Evolutionary conservation across 495 filamentous ascomycete genomes (phyloP).

Genomic region (Sporormia fimetaria): DNA sequence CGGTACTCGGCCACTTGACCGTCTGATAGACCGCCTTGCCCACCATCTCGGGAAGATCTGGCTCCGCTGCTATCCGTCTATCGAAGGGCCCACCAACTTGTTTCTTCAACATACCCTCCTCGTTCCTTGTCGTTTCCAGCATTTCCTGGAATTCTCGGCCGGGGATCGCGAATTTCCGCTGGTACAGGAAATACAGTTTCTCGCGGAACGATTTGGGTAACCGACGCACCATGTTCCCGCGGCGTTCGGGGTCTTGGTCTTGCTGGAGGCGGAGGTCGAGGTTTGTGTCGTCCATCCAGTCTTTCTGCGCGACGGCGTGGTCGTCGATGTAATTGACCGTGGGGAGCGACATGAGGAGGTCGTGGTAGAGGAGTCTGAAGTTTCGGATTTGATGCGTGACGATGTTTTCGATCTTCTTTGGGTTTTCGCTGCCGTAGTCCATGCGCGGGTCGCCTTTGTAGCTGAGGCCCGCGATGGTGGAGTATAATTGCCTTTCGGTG

Average conservation of each 20-base stretch:
- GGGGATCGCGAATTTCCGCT: conserved; percentile 78
- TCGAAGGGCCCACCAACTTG: conserved; percentile 77
- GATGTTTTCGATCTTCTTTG: conserved; percentile 87
- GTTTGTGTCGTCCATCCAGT: conserved; percentile 30
- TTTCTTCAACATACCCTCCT: conserved; percentile 57
- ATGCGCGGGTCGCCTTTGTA: conserved; percentile 94
- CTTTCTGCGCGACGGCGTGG: conserved; percentile 33
- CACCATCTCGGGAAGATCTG: conserved; percentile 54
- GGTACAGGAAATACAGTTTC: conserved; percentile 87
- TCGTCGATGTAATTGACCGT: conserved; percentile 73
- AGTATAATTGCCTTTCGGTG: conserved; percentile 78
- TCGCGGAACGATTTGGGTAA: conserved; percentile 78
- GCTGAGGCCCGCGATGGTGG: conserved; percentile 77
- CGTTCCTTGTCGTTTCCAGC: conserved; percentile 60
- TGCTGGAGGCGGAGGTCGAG: conserved; percentile 56
- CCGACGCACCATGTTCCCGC: conserved; percentile 91
- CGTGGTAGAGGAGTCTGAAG: conserved; percentile 81
- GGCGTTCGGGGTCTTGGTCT: conserved; percentile 80
- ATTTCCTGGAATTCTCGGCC: conserved; percentile 73
- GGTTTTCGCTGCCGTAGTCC: conserved; percentile 75
- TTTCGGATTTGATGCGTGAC: conserved; percentile 81
- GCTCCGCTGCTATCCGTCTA: conserved; percentile 64
- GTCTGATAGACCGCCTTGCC: conserved; percentile 68
- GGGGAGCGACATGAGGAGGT: conserved; percentile 77
- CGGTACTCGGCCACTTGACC: conserved; percentile 78